Evolutionary conservation across 495 filamentous ascomycete species (phyloP), one percentile per base, ranked within the genome.

Genomic region (Aspergillus diversus): DNA sequence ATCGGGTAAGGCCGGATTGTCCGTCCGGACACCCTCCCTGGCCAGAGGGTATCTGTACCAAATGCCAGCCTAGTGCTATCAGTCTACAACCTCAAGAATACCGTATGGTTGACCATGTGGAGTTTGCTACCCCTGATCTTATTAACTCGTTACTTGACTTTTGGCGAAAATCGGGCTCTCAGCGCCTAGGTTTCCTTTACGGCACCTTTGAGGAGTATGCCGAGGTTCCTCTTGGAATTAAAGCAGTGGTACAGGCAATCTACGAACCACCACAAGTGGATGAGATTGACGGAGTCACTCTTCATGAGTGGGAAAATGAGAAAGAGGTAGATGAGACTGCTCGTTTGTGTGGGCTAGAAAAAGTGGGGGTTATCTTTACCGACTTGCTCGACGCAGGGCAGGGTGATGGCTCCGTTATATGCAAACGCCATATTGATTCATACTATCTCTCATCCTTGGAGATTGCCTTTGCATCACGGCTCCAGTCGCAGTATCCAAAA

Each of bases 31-130:
- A 99, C 73, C 88, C 92, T 2, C 84, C 87, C 47, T 99, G 94
- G 89, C 95, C 95, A 15, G 92, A 94, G 65, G 95, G 95, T n/a
- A 98, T 99, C 65, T 99, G 95, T 78, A 96, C 92, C 47, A 99
- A 98, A 74, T 99, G 95, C 70, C 95, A 99, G 70, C 95, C 95
- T 13, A 97, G 93, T 60, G 95, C 95, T 32, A 99, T 99, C 73
- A 97, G 90, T 48, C 81, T 99, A 21, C 93, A 97, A 67, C 91
- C 91, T 13, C 95, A 99, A 72, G 83, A 90, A 34, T 99, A 90
- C 70, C 90, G 95, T n/a, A 97, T 93, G 91, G 93, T 99, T 1
- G 95, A 99, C 69, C 95, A 99, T 74, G 93, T 99, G 64, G 96
- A 99, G 71, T 98, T 99, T 71, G 84, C 95, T 4, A 86, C 89